Conservation (phyloP, 164 flowering plant species). For the Nymphaea thermarum region DNA sequence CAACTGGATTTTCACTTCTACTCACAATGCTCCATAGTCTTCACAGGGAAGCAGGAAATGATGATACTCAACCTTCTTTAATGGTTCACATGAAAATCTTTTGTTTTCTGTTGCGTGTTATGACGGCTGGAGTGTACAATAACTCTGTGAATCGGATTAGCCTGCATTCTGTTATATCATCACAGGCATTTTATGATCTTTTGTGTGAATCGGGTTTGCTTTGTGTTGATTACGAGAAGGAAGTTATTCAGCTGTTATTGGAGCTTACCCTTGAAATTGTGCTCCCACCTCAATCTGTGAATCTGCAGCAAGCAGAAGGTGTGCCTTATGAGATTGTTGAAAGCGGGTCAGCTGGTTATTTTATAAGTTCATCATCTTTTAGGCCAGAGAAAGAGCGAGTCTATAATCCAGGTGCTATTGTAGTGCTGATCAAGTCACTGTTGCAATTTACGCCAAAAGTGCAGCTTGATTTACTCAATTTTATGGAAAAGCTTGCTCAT, state of each 20-base stretch:
- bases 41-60: slow-evolving; percentile 48
- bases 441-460: slow-evolving; percentile 84
- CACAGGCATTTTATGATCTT: slow-evolving; percentile 87
- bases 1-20: slow-evolving; percentile 93
- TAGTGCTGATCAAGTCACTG: slow-evolving; percentile 66
- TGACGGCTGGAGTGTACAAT: slow-evolving; percentile 77
- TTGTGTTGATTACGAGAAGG: slow-evolving; percentile 77
- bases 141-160: slow-evolving; percentile 65
- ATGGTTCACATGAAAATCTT: slow-evolving; percentile 49
- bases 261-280: slow-evolving; percentile 94
- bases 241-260: slow-evolving; percentile 77
- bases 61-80: slow-evolving; percentile 29
- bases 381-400: slow-evolving; percentile 59
- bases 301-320: slow-evolving; percentile 30
- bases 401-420: slow-evolving; percentile 86
- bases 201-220: slow-evolving; percentile 85
- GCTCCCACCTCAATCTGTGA: slow-evolving; percentile 51
- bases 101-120: slow-evolving; percentile 65
- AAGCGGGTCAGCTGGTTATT: slow-evolving; percentile 35
- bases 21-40: slow-evolving; percentile 78
- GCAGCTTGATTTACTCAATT: slow-evolving; percentile 70
- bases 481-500: slow-evolving; percentile 78
- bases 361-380: slow-evolving; percentile 28
- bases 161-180: slow-evolving; percentile 57
- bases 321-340: slow-evolving; percentile 26